These are phyloP conservation scores for Suillus tomentosus DNA, from an alignment of 768 basidiomycete genomes.

Conservation along the genomic window DNA sequence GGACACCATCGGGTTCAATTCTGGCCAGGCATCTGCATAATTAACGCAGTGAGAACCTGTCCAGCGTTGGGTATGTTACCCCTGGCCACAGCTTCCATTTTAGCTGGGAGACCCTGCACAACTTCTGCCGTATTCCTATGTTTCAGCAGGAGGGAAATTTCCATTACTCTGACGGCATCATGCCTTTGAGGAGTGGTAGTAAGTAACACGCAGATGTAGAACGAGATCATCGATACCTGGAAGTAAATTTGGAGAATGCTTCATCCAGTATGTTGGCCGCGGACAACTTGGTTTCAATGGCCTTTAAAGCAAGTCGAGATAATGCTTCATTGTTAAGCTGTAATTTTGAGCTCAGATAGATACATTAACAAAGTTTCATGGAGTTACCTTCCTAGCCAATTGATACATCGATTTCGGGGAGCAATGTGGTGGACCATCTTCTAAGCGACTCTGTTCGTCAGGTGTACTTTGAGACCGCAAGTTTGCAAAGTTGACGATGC, in stretches of 20 bases:
- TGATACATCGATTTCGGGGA: slow-evolving; percentile 32
- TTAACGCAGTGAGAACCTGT: slow-evolving; percentile 7
- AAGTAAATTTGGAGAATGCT: slow-evolving; percentile 16
- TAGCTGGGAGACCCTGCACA: slow-evolving; percentile 9
- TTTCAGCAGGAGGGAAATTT: slow-evolving; percentile 8
- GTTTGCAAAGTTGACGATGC: slow-evolving; percentile 9
- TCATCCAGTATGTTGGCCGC: slow-evolving; percentile 15
- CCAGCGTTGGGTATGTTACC: slow-evolving; percentile 13
- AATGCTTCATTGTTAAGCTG: slow-evolving; percentile 9
- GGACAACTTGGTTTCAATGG: slow-evolving; percentile 9
- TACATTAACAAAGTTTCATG: background rate
- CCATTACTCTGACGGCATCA: slow-evolving; percentile 11
- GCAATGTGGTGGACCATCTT: slow-evolving; percentile 14
- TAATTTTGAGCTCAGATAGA: background rate
- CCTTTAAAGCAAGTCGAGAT: slow-evolving; percentile 9
- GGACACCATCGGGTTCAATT: background rate
- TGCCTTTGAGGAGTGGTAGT: slow-evolving; percentile 7
- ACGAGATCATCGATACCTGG: slow-evolving; percentile 3
- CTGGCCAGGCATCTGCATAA: background rate
- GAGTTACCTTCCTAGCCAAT: slow-evolving; percentile 22
- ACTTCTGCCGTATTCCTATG: slow-evolving; percentile 6
- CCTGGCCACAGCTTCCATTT: slow-evolving; percentile 5
- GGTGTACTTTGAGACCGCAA: slow-evolving; percentile 7
- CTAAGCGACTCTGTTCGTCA: background rate
- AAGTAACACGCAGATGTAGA: background rate